Evolutionary conservation across 331 rosid genomes (phyloP), one percentile per base, ranked within the genome.

Genomic region (Pyrus hybrid): DNA sequence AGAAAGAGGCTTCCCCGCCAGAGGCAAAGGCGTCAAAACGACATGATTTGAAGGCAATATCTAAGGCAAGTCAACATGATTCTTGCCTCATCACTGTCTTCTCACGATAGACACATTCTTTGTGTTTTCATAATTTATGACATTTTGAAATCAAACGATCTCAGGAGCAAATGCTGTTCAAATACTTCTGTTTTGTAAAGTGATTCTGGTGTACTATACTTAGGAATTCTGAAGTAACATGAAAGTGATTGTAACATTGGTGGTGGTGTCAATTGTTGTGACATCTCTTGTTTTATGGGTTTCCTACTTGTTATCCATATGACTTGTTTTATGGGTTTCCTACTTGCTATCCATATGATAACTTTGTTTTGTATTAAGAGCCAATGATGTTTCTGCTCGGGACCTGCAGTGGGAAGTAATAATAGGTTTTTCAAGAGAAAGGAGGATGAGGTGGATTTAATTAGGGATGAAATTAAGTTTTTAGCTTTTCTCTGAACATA

Each of bases 21-120:
- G 88, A 76, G n/a, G 54, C 29, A 32, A 89, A 92, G 84, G 37
- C 0, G 8, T 85, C 91, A 3, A 89, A 92, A 81, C 88, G 97
- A 64, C 99, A 97, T 54, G 99, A 95, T 89, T 79, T 95, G 81
- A 95, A 95, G 88, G 97, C 97, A 20, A 8, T 90, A 70, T 65
- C 93, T 12, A 85, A 90, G 96, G 97, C 80, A 86, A 86, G 93
- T 86, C 30, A 62, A 69, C 7, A 22, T 49, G 13, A 22, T 20
- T 54, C 67, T 68, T 18, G 54, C 51, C 6, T 71, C 63, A 10
- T 47, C 25, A 69, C 73, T 47, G 61, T 10, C 8, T 47, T 47
- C 29, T 53, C 7, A 5, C 1, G 62, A n/a, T 4, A 5, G 17
- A 66, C 17, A 35, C 11, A 9, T 11, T 20, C 18, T n/a, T 66